Base-by-base conservation (phyloP, 768 basidiomycete genomes). In the Hericium alpestre region DNA sequence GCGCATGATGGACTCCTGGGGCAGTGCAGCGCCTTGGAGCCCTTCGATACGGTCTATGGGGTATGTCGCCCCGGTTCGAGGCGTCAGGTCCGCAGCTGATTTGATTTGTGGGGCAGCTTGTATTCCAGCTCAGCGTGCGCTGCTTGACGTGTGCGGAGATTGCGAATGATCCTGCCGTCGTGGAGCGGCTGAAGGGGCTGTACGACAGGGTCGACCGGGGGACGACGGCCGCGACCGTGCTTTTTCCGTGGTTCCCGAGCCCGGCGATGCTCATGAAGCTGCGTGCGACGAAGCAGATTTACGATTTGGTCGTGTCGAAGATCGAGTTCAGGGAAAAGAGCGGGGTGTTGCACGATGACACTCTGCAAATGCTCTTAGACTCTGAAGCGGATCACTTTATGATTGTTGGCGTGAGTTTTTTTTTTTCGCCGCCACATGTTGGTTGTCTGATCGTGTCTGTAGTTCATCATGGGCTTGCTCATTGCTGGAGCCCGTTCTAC, bases 401-500 rank as follows among this genome's bases (percentile, higher is more conserved):
- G 47, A 77, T 89, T 53, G 79, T 89, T 46, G 87, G 87, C 58
- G 87, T 87, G 70, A 65, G 78, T 71, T 18, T 50, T 57, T 56
- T 46, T 22, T 27, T 54, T 22, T 49, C 23, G 58, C 40, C 51
- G 20, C 51, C 20, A 49, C 40, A 43, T 38, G 40, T 41, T 55
- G 48, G 54, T 13, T 49, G 59, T 63, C 54, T 63, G 59, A 53
- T 57, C 57, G 32, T 53, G 62, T 54, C 54, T 61, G 58, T 65
- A 88, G 86, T 89, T 90, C 68, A 85, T 87, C 58, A 88, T 89
- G 83, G 87, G 88, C 37, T 71, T 90, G 15, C 73, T 90, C 56
- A 84, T 87, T 56, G 87, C 87, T 37, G 87, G 87, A n/a, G 83
- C 87, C 43, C 78, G 87, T 65, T 85, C 87, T 12, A 90, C 86